These are phyloP conservation scores for Diaporthe capsici DNA, from an alignment of 2,329 filamentous ascomycete genomes.

Conservation along the genomic window DNA sequence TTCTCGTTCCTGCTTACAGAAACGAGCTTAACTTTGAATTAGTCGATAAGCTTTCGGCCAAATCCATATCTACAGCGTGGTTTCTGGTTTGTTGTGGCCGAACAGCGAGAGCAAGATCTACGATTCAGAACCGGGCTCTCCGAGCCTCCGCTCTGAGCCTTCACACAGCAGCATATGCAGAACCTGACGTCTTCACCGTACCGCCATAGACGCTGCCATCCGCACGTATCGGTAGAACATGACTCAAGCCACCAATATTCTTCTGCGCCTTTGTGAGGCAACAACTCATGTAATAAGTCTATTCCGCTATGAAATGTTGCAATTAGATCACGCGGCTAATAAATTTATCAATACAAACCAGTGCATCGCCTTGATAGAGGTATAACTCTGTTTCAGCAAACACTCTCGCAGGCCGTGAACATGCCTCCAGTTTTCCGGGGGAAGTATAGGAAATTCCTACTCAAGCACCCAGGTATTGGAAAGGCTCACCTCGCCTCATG, in stretches of 20 bases:
- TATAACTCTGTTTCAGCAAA: background rate
- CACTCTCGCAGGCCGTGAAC: background rate
- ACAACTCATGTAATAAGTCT: background rate
- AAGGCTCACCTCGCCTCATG: background rate
- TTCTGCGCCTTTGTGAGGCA: background rate
- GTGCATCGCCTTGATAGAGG: background rate
- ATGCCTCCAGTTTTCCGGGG: background rate
- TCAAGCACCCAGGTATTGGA: background rate
- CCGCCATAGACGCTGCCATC: background rate
- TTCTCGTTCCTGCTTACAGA: background rate
- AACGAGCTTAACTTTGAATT: slow-evolving; percentile 6
- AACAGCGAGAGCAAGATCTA: background rate
- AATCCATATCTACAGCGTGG: too few relatives aligned
- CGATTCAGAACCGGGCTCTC: background rate
- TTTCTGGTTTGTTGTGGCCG: background rate
- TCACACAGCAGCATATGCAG: background rate
- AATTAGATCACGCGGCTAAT: too few relatives aligned
- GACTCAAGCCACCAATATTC: background rate
- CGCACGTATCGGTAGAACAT: background rate
- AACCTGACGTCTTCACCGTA: background rate
- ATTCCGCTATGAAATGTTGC: background rate
- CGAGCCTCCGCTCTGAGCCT: background rate
- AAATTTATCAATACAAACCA: background rate
- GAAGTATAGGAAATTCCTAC: background rate
- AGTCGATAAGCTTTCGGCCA: slow-evolving; percentile 16